Evolutionary conservation across 2,329 filamentous ascomycete species (phyloP), one percentile per base, ranked within the genome.

Genomic region (Hysterium pulicare): DNA sequence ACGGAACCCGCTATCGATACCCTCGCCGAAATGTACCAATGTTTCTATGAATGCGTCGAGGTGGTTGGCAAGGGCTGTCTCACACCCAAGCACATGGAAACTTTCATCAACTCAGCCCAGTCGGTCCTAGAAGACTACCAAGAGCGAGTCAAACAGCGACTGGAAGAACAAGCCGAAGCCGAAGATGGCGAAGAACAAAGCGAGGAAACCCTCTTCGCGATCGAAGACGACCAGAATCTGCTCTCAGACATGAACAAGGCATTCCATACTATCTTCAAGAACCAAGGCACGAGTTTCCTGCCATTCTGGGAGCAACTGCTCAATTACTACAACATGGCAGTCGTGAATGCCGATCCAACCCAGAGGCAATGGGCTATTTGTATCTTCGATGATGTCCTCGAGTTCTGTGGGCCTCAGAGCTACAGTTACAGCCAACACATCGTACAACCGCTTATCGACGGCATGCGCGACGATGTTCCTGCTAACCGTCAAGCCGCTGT

Each of bases 181-280:
- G 90, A 94, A 40, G 91, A 97, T 44, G 90, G 85, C 13, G 91
- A 96, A 51, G 90, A 96, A 58, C 84, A 93, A 46, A 84, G 84
- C 13, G 87, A 96, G 55, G 91, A 96, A 40, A 81, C 84, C 33
- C 77, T 94, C 23, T 86, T 94, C 56, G 93, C 91, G 10, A 90
- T 98, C 36, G 93, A 98, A 67, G 93, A 98, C 55, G 93, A 98
- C 63, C 91, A 97, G 70, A 95, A 90, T 17, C 77, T 98, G 15
- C 78, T 98, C 33, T 95, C 90, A 2, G 93, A 98, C 62, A 98
- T 98, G 93, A 98, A 98, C 81, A 98, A 98, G 76, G 91, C 93
- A 0, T 98, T 95, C 79, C 93, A 98, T 70, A 91, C 90, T 47
- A 89, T 98, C 53, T 98, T 98, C 78, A 97, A 97, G 76, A 90